Evolutionary conservation across 1,284 basidiomycete species (phyloP).

Genomic region (Ustilago tritici): DNA sequence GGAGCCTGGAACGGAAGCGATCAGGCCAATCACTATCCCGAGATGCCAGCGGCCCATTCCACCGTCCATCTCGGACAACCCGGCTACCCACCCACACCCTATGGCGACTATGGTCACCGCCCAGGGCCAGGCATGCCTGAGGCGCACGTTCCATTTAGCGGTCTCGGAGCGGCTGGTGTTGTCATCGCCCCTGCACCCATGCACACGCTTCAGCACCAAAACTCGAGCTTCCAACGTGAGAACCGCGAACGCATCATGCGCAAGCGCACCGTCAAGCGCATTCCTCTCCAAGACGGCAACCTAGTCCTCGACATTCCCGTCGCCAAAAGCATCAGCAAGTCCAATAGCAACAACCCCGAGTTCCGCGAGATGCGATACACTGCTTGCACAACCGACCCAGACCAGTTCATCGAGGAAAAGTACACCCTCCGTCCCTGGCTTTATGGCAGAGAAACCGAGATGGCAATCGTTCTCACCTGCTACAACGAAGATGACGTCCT

Average conservation of each 20-base stretch:
- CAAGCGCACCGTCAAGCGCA: conserved; percentile 70
- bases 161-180: conserved; percentile 37
- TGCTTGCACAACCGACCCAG: conserved; percentile 73
- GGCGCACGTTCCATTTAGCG: conserved; percentile 17
- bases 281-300: conserved; percentile 69
- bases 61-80: conserved; percentile 41
- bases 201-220: conserved; percentile 26
- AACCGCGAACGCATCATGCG: conserved; percentile 57
- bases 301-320: conserved; percentile 69
- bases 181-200: conserved; percentile 45
- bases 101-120: conserved; percentile 23
- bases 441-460: conserved; percentile 81
- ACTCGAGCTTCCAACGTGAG: conserved; percentile 32
- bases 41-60: conserved; percentile 35
- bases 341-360: conserved; percentile 79
- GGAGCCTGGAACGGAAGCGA: conserved; percentile 22
- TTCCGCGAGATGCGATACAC: conserved; percentile 78
- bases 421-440: conserved; percentile 89
- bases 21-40: conserved; percentile 17
- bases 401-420: conserved; percentile 85
- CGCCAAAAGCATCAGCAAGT: conserved; percentile 69
- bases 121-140: conserved; percentile 30
- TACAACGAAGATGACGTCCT: conserved; percentile 89
- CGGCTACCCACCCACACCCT: conserved; percentile 29
- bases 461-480: conserved; percentile 88